Base-by-base conservation (phyloP, 371 early-diverging fungal genomes). In the Nematocida displodere region DNA sequence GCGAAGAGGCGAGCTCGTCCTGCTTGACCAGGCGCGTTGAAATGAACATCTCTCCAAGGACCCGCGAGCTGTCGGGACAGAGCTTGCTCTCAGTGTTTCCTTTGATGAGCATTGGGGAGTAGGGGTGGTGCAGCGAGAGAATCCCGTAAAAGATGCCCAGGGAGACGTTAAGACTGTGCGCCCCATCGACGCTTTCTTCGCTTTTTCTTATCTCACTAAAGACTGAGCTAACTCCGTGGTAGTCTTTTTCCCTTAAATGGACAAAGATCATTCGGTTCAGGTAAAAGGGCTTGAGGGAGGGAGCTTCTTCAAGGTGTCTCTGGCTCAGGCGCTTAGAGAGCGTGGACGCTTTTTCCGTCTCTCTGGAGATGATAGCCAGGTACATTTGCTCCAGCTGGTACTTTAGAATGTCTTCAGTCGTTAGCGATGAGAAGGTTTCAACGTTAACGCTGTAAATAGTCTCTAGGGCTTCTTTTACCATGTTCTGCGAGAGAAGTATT, bases 351-450 rank as follows among this genome's bases (percentile, higher is more conserved):
- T 78, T 79, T 11, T 66, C 64, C 49, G 64, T 79, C n/a, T 81
- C 79, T 11, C 54, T 39, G 17, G 54, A 48, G 47, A 62, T 15
- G 29, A 82, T 44, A 36, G 79, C 63, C 3, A 83, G 52, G 47
- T 79, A 42, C 52, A 82, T 37, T 54, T 80, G 80, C 29, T 82
- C 81, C 47, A 84, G 53, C 46, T 83, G 83, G 66, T 78, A 81
- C 42, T 58, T 42, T 44, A 81, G 58, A 8, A 79, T 71, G 4
- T 53, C 62, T 34, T 46, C 47, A 24, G 80, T 77, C 29, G 67
- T 39, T 13, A 84, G 37, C 7, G 64, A 59, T 15, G 80, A 78
- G 68, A 84, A 84, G 47, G 85, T 84, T 52, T 84, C 85, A 20
- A 83, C 56, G 28, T 83, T 79, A 7, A 84, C 77, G 39, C 71